phyloP scores from a whole-genome alignment of 1,284 basidiomycete species.

The Ustilago nuda region DNA sequence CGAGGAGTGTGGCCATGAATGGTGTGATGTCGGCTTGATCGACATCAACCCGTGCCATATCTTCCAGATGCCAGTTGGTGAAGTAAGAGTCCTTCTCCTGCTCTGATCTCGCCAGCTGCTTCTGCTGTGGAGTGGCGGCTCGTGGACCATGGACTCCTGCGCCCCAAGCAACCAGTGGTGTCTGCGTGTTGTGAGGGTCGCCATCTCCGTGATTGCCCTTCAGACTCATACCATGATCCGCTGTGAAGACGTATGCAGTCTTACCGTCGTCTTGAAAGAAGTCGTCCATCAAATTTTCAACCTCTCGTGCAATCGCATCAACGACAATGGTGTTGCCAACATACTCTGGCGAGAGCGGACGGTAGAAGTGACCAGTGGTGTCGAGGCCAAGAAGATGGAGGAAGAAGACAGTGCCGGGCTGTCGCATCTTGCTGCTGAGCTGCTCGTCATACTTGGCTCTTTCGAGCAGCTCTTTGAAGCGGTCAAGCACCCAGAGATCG shows the following conservation, averaged over 20 bases:
- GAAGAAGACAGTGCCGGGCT: conserved; percentile 78
- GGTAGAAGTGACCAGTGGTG: conserved; percentile 87
- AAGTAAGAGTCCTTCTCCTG: conserved; percentile 49
- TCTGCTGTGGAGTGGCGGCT: conserved; percentile 12
- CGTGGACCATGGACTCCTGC: conserved; percentile 72
- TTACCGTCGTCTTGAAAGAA: conserved; percentile 75
- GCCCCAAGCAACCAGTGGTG: conserved; percentile 87
- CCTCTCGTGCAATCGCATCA: conserved; percentile 79
- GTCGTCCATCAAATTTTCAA: conserved; percentile 76
- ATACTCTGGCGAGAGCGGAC: conserved; percentile 89
- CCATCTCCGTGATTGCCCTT: conserved; percentile 92
- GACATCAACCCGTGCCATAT: conserved; percentile 72
- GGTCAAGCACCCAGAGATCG: conserved; percentile 83
- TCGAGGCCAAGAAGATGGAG: conserved; percentile 86
- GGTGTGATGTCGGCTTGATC: conserved; percentile 87
- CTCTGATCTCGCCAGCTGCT: conserved; percentile 9
- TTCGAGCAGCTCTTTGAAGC: conserved; percentile 73
- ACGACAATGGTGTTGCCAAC: conserved; percentile 86
- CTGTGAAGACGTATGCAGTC: conserved; percentile 85
- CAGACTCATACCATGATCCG: conserved; percentile 89
- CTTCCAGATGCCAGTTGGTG: conserved; percentile 55
- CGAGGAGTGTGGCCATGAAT: conserved; percentile 74
- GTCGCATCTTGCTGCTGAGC: conserved; percentile 72
- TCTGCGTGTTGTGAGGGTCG: conserved; percentile 87
- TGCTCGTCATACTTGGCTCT: conserved; percentile 58